phyloP scores from a whole-genome alignment of 2,329 filamentous ascomycete genomes.

The Epichloe aotearoae region DNA sequence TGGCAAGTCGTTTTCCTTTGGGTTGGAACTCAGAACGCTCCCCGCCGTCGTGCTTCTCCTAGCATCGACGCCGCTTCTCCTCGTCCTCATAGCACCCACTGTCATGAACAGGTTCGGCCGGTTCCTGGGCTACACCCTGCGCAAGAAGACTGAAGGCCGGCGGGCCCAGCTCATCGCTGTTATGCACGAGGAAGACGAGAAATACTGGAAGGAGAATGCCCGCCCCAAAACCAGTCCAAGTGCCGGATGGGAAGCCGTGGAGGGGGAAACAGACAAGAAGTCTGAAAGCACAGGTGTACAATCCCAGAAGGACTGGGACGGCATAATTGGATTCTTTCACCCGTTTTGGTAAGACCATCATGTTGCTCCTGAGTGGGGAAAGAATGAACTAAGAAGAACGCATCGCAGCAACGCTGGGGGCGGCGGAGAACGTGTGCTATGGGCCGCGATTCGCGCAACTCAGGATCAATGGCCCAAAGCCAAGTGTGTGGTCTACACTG shows the following conservation, averaged over 20 bases:
- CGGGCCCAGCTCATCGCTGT: constrained; percentile 42
- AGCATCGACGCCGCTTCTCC: constrained; percentile 9
- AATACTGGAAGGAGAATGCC: constrained; percentile 20
- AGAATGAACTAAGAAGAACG: constrained; percentile 2
- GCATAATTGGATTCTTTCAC: constrained; percentile 91
- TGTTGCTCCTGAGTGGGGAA: neutral
- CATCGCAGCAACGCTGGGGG: constrained; percentile 73
- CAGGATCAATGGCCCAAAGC: constrained; percentile 81
- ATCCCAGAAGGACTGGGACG: constrained; percentile 54
- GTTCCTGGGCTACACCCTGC: constrained; percentile 45
- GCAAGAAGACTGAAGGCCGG: constrained; percentile 49
- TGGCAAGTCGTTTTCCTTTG: constrained; percentile 15
- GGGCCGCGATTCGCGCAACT: constrained; percentile 86
- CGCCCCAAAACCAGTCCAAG: constrained; percentile 29
- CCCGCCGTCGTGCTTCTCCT: constrained; percentile 14
- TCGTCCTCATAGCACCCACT: constrained; percentile 14
- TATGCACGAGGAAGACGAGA: constrained; percentile 32
- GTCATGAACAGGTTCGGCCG: constrained; percentile 23
- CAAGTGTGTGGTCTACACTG: constrained; percentile 87
- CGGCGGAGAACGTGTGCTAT: constrained; percentile 88
- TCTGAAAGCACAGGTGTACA: constrained; percentile 18
- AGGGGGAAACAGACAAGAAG: constrained; percentile 42
- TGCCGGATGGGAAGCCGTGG: constrained; percentile 59
- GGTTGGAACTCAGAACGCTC: constrained; percentile 15
- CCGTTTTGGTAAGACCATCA: constrained; percentile 65